Evolutionary conservation across 1,139 yeast species (phyloP).

Genomic region (Zhuliangozyma parablackwelliae): DNA sequence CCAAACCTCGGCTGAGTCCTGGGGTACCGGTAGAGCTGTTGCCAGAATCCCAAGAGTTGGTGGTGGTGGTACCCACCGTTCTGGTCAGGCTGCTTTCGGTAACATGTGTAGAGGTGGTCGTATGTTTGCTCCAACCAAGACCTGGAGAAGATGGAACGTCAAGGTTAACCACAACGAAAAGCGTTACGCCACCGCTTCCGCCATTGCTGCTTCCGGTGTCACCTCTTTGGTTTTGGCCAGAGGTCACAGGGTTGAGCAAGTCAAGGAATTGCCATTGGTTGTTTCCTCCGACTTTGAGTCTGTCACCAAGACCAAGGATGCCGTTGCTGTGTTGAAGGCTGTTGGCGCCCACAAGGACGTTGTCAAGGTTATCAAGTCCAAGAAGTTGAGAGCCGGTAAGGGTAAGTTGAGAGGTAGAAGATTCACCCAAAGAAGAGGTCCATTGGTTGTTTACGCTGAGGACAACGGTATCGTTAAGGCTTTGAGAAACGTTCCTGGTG

Average conservation of each 20-base stretch:
- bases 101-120: constrained; percentile 99
- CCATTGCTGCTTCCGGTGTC: constrained; percentile 98
- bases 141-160: constrained; percentile 99
- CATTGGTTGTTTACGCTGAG: constrained; percentile 95
- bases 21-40: constrained; percentile 99
- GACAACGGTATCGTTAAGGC: constrained; percentile 98
- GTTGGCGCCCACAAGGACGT: constrained; percentile 99
- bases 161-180: constrained; percentile 99
- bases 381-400: constrained; percentile 99
- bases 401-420: constrained; percentile 99
- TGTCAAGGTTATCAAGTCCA: constrained; percentile 96
- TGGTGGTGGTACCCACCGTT: constrained; percentile 99
- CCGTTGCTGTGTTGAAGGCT: constrained; percentile 96
- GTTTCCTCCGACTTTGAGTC: constrained; percentile 92
- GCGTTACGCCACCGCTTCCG: constrained; percentile 99
- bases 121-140: constrained; percentile 99
- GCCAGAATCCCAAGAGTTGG: constrained; percentile 99
- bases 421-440: constrained; percentile 99
- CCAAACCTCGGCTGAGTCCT: constrained; percentile 99
- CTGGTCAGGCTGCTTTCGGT: constrained; percentile 99
- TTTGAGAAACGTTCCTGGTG: constrained; percentile 99
- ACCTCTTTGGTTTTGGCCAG: constrained; percentile 98
- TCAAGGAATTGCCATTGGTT: constrained; percentile 98
- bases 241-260: constrained; percentile 99
- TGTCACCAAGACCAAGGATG: constrained; percentile 95